Evolutionary conservation across 2,329 filamentous ascomycete species (phyloP), one percentile per base, ranked within the genome.

Genomic region (Aureobasidium sp.): DNA sequence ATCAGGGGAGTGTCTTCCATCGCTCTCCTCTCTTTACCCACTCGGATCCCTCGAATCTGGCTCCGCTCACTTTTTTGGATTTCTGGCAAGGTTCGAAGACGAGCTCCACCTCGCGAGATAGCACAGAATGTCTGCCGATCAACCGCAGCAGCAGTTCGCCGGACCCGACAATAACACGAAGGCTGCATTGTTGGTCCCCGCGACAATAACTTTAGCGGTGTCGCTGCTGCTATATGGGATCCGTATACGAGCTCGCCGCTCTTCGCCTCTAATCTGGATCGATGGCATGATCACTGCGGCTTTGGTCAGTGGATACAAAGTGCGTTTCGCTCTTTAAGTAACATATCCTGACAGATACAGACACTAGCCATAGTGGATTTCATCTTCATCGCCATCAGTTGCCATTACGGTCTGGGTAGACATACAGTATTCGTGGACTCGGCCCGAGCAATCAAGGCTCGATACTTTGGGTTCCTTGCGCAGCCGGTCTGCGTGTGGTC

Each of bases 211-310:
- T 21, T 27, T 60, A 10, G 17, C 19, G 1, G 40, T 51, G 35
- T 13, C 29, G 4, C 46, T 60, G 17, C 10, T 51, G 27, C 33
- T 60, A 10, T 60, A 51, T 45, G 57, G 35, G 17, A n/a, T 33
- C 35, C 45, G 45, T 8, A n/a, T 60, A 50, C 29, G 35, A 35
- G 46, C 35, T 23, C 45, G 57, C 13, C 45, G 31, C 19, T 50
- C 25, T 51, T 43, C 45, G 45, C 35, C 45, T 37, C 21, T 60
- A 2, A n/a, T 33, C 9, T 60, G 35, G 45, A 37, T n/a, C n/a
- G 57, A 60, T 51, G 45, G 38, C 47, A 60, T 51, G 37, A 43
- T 51, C 21, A 23, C 33, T 60, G 45, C 47, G 45, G 46, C 57
- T 37, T 8, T 60, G 45, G 47, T 60, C 1, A 25, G 46, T 51